A percentile compares a stretch with the other conserved stretches of the same genome.
phyloP scores from a whole-genome alignment of 2,329 filamentous ascomycete species.

The Meredithiella fracta region DNA sequence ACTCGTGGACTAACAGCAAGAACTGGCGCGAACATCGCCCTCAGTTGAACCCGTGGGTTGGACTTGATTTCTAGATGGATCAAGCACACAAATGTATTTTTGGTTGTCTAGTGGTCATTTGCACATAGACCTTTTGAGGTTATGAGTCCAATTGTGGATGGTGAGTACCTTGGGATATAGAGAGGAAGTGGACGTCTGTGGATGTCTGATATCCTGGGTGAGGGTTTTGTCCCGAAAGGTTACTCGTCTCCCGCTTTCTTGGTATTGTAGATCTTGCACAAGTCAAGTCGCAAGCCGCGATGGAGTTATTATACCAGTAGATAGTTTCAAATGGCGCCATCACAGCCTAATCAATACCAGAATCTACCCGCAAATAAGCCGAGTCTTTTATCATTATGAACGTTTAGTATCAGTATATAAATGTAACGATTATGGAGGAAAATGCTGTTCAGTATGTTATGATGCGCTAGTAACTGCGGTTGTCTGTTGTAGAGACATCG shows the following conservation, averaged over 20 bases:
- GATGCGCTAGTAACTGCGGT: too few species aligned
- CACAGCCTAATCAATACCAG: conserved; percentile 37
- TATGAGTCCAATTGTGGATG: conserved; percentile 14
- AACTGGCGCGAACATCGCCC: conserved; percentile 14
- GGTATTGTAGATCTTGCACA: conserved; percentile 24
- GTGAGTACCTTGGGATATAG: conserved; percentile 9
- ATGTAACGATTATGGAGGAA: too few species aligned
- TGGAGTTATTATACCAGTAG: conserved; percentile 1
- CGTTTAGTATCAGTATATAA: too few species aligned
- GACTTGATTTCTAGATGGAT: conserved; percentile 13
- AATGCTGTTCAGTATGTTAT: too few species aligned
- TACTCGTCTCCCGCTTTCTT: conserved; percentile 39
- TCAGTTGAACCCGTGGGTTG: conserved; percentile 14
- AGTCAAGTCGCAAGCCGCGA: background rate
- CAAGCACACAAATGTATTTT: background rate
- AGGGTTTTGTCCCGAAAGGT: conserved; percentile 9
- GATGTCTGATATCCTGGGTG: conserved; percentile 2
- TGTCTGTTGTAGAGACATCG: too few species aligned
- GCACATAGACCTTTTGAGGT: conserved; percentile 14
- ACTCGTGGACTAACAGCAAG: conserved; percentile 10
- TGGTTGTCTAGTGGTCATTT: conserved; percentile 19
- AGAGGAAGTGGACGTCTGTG: background rate
- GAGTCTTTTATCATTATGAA: too few species aligned
- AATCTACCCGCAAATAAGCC: conserved; percentile 47
- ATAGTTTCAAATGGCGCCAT: background rate